A percentile compares a stretch with the other conserved stretches of the same genome.
Evolutionary conservation across 345 rosid genomes (phyloP).

Genomic region (Salix koriyanagi): DNA sequence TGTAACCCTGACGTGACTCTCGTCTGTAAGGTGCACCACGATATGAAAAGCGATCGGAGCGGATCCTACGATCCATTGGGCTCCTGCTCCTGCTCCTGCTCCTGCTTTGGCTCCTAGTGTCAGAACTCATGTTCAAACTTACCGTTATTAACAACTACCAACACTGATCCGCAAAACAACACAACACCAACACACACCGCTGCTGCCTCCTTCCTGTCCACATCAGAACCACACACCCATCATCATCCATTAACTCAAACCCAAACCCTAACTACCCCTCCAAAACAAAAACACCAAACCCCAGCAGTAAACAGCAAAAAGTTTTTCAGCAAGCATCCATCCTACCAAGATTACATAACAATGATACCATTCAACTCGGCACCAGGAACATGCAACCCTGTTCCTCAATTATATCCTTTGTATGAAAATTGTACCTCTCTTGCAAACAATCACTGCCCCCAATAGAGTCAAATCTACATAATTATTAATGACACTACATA

Average conservation of each 20-base stretch:
- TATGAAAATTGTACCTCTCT: conserved; percentile 20
- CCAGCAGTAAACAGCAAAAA: conserved; percentile 33
- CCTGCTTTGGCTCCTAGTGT: conserved; percentile 69
- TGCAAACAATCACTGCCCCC: conserved; percentile 23
- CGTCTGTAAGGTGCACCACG: conserved; percentile 87
- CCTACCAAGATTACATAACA: conserved; percentile 28
- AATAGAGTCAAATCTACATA: conserved; percentile 6
- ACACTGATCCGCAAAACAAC: conserved; percentile 40
- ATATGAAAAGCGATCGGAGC: conserved; percentile 72
- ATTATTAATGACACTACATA: conserved; percentile 11
- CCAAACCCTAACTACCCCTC: conserved; percentile 39
- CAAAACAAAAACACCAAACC: conserved; percentile 46
- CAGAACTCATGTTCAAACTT: conserved; percentile 57
- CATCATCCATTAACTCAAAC: conserved; percentile 53
- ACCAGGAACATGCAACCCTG: conserved; percentile 20
- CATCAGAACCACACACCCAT: conserved; percentile 64
- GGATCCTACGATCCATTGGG: conserved; percentile 85
- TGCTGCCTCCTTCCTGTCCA: conserved; percentile 66
- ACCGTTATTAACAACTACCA: conserved; percentile 39
- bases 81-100: conserved; percentile 68
- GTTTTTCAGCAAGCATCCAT: conserved; percentile 40
- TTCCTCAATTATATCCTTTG: conserved; percentile 33
- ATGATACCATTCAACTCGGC: conserved; percentile 14
- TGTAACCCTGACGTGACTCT: conserved; percentile 79
- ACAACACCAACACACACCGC: conserved; percentile 41